A percentile compares a stretch with the other conserved stretches of the same genome.
Conservation (phyloP, 371 early-diverging fungal species). For the Syncephalastrum racemosum region DNA sequence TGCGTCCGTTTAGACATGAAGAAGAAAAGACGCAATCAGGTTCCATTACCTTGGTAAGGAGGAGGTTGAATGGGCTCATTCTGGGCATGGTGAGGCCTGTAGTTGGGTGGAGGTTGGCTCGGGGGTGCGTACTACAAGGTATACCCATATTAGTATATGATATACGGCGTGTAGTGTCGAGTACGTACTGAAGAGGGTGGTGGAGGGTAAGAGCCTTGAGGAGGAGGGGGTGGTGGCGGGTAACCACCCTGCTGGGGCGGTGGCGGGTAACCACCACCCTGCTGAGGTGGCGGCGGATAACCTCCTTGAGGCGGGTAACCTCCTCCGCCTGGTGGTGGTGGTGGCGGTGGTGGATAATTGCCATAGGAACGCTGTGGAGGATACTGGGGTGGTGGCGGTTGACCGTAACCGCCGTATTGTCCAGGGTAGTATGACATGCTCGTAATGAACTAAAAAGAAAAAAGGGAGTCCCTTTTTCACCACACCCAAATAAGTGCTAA, state of each 20-base stretch:
- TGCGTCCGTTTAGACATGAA: not conserved
- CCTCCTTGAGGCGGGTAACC: constrained; percentile 17
- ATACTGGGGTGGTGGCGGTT: too few relatives aligned
- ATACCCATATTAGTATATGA: not conserved
- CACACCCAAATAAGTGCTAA: too few relatives aligned
- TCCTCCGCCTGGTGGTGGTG: constrained; percentile 5
- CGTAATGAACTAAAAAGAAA: too few relatives aligned
- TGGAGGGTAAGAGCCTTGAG: constrained; percentile 1
- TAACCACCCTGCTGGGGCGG: constrained; percentile 8
- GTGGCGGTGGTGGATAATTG: constrained; percentile 15
- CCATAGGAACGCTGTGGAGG: not conserved
- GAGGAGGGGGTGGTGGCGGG: constrained; percentile 14
- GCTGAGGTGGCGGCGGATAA: constrained; percentile 21
- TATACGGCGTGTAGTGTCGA: too few relatives aligned
- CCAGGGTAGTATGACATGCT: too few relatives aligned
- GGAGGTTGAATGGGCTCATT: constrained; percentile 18
- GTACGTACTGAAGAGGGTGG: constrained; percentile 1
- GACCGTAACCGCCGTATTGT: too few relatives aligned
- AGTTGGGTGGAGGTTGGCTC: constrained; percentile 9
- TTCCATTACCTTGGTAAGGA: constrained; percentile 16
- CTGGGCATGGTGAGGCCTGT: constrained; percentile 9
- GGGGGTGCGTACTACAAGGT: constrained; percentile 21
- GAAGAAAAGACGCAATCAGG: not conserved
- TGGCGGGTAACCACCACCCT: not conserved
- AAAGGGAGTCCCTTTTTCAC: too few relatives aligned